Evolutionary conservation across 495 filamentous ascomycete genomes (phyloP), one percentile per base, ranked within the genome.

Genomic region (Bacidia gigantensis): DNA sequence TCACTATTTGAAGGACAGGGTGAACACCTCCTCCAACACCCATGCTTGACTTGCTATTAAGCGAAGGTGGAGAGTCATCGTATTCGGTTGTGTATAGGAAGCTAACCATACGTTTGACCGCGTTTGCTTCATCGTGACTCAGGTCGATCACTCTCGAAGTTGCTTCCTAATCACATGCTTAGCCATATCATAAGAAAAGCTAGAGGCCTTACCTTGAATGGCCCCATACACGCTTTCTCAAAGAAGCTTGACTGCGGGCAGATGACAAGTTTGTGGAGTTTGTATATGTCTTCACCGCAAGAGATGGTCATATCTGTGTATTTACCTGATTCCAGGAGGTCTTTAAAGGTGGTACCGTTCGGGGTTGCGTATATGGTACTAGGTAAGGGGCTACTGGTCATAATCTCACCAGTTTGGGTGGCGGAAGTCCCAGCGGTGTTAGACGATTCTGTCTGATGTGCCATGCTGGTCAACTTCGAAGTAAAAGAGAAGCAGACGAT

Each of bases 161-260:
- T 14, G 29, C 5, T 14, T 35, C 29, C 29, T 35, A 35, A 39
- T 40, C 2, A 2, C 7, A 2, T 11, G 20, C 5, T 53, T 0
- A 53, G 22, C 43, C 48, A 26, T 3, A 14, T 26, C 20, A 21
- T 17, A 11, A n/a, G 1, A 14, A 18, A 9, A 26, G 23, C 10
- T 24, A 11, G 11, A 0, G 43, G 14, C 2, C n/a, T 2, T 49
- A 68, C 66, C 56, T 50, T 53, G 52, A 65, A 67, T 0, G 57
- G 32, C 14, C 58, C 57, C 53, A 53, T 52, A 24, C 62, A 64
- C 12, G 62, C 55, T 43, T 25, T 51, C n/a, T 50, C 57, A 41
- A 70, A 65, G 49, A 61, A 65, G 9, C 55, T 46, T 5, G 65
- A 70, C 17, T 60, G 62, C 10, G 60, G 29, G 48, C 66, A 69